A percentile compares a stretch with the other conserved stretches of the same genome.
Evolutionary conservation across 306 rosid genomes (phyloP).

Genomic region (Dalbergia cochinchinensis): DNA sequence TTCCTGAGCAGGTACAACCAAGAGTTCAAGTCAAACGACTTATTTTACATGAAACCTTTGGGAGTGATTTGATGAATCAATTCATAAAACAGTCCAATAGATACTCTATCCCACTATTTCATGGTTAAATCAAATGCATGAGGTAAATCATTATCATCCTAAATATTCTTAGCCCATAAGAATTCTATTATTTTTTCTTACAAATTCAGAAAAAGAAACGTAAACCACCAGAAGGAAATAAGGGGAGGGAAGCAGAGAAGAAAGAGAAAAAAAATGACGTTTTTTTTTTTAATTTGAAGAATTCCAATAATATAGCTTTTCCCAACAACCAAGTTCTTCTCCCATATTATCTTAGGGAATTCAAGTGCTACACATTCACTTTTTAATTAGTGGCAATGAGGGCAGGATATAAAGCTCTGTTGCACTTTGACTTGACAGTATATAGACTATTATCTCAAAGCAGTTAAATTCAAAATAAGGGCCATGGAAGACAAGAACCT

Average conservation of each 20-base stretch:
- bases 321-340: slow-evolving; percentile 1
- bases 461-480: slow-evolving; percentile 41
- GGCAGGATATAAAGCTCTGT: slow-evolving; percentile 21
- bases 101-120: slow-evolving; percentile 13
- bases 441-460: slow-evolving; percentile 10
- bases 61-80: slow-evolving; percentile 27
- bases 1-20: background rate
- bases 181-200: background rate
- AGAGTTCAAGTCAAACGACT: slow-evolving; percentile 25
- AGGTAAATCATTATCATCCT: slow-evolving; percentile 23
- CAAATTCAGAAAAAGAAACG: slow-evolving; percentile 3
- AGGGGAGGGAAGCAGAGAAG: background rate
- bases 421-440: slow-evolving; percentile 31
- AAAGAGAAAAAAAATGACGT: background rate
- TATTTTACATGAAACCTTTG: slow-evolving; percentile 27
- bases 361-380: slow-evolving; percentile 3
- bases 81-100: slow-evolving; percentile 1
- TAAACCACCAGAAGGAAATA: background rate
- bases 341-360: background rate
- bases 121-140: slow-evolving; percentile 35
- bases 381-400: slow-evolving; percentile 17
- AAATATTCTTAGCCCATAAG: background rate
- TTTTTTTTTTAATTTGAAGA: background rate
- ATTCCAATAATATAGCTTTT: slow-evolving; percentile 22
- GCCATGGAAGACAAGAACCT: slow-evolving; percentile 63